phyloP scores from a whole-genome alignment of 2,329 filamentous ascomycete genomes.

The Ophiostoma angusticollis region DNA sequence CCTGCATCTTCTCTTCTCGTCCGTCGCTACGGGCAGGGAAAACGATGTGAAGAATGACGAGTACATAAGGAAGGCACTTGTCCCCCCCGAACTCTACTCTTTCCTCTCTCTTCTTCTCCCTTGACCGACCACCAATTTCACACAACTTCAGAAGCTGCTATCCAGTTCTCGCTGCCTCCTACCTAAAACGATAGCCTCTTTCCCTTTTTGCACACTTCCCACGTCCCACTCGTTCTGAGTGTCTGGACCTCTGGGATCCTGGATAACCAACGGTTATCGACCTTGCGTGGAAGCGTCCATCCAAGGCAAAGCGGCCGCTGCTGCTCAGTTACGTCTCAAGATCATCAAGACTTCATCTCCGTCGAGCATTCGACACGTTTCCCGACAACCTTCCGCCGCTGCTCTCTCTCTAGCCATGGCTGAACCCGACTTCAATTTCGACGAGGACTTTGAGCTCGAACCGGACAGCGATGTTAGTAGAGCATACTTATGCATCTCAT shows the following conservation, averaged over 20 bases:
- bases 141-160: too few species aligned
- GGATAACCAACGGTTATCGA: neutral
- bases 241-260: neutral
- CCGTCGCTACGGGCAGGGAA: too few species aligned
- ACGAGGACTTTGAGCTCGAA: conserved; percentile 4
- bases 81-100: too few species aligned
- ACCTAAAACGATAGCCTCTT: too few species aligned
- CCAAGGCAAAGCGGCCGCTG: conserved; percentile 13
- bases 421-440: neutral
- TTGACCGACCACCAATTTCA: too few species aligned
- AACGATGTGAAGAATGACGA: too few species aligned
- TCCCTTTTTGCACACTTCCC: neutral
- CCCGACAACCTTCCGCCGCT: too few species aligned
- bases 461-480: conserved; percentile 7
- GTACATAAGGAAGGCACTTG: too few species aligned
- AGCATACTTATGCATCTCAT: neutral
- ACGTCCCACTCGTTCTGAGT: neutral
- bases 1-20: conserved; percentile 2
- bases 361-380: neutral
- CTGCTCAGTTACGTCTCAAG: conserved; percentile 6
- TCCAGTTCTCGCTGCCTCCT: neutral
- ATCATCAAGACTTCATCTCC: neutral
- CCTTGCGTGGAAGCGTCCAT: conserved; percentile 14
- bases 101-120: too few species aligned
- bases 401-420: neutral